Evolutionary conservation across 805 yeast genomes (phyloP).

Genomic region (Kockiozyma suomiensis): DNA sequence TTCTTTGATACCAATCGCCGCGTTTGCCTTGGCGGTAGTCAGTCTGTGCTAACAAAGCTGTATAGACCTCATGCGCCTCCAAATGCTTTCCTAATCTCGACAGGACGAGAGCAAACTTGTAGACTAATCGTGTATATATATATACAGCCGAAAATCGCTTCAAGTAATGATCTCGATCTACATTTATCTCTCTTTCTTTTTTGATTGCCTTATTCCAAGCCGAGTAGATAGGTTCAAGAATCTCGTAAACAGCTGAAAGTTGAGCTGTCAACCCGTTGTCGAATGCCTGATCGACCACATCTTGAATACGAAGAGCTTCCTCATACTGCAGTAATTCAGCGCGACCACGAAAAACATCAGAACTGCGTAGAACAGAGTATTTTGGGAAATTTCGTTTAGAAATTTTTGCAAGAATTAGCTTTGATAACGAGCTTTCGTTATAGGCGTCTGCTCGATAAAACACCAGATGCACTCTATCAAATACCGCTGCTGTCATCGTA

Average conservation of each 20-base stretch:
- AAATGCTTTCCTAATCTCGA: constrained; percentile 12
- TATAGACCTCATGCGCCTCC: constrained; percentile 23
- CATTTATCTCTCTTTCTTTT: not conserved
- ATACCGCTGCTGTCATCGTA: constrained; percentile 7
- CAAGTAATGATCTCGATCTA: constrained; percentile 26
- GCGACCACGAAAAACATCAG: constrained; percentile 30
- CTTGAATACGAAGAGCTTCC: constrained; percentile 21
- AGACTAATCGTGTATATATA: constrained; percentile 28
- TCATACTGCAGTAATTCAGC: constrained; percentile 29
- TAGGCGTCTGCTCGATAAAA: constrained; percentile 23
- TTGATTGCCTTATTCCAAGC: constrained; percentile 15
- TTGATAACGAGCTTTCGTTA: constrained; percentile 22
- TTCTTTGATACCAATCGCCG: constrained; percentile 35
- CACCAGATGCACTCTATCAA: constrained; percentile 30
- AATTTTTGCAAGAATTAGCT: constrained; percentile 23
- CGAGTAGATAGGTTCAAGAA: constrained; percentile 12
- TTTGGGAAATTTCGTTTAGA: constrained; percentile 25
- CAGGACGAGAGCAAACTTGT: constrained; percentile 27
- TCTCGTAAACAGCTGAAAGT: constrained; percentile 2
- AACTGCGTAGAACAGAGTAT: constrained; percentile 28
- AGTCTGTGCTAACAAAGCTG: constrained; percentile 21
- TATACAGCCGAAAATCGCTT: constrained; percentile 30
- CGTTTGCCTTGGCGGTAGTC: constrained; percentile 30
- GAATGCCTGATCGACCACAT: constrained; percentile 16
- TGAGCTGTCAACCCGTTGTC: constrained; percentile 5